Conservation (phyloP, 1,284 basidiomycete species). For the Schizophyllum commune region DNA sequence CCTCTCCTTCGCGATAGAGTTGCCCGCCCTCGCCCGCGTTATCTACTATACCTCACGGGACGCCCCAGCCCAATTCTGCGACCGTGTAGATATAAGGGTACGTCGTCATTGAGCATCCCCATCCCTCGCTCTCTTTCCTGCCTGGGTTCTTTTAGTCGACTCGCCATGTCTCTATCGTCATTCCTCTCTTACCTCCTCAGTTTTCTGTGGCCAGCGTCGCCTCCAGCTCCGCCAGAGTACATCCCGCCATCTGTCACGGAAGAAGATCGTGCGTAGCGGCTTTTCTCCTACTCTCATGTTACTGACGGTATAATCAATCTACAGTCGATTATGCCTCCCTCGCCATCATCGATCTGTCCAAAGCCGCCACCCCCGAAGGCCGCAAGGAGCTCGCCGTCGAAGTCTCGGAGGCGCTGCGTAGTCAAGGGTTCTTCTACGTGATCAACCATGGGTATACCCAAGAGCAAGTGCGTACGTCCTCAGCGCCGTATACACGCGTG, state of each 20-base stretch:
- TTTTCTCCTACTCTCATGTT: too few relatives aligned
- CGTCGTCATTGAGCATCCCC: too few relatives aligned
- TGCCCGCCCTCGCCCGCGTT: too few relatives aligned
- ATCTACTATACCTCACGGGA: too few relatives aligned
- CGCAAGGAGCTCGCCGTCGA: slow-evolving; percentile 37
- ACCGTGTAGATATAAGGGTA: too few relatives aligned
- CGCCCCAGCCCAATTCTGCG: too few relatives aligned
- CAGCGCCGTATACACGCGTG: too few relatives aligned
- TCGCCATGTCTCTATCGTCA: not conserved
- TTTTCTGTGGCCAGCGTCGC: slow-evolving; percentile 1
- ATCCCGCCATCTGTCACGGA: slow-evolving; percentile 6
- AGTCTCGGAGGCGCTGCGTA: slow-evolving; percentile 49
- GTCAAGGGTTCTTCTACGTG: slow-evolving; percentile 57
- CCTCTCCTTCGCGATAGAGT: too few relatives aligned
- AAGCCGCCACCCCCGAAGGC: slow-evolving; percentile 38
- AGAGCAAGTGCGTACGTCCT: slow-evolving; percentile 28
- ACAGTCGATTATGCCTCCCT: slow-evolving; percentile 69
- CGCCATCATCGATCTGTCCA: slow-evolving; percentile 54
- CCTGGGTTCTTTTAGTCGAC: too few relatives aligned
- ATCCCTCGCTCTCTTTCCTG: too few relatives aligned
- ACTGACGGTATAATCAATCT: too few relatives aligned
- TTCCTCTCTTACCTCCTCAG: not conserved
- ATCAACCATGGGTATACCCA: slow-evolving; percentile 48
- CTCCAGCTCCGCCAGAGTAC: slow-evolving; percentile 3
- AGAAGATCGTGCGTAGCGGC: slow-evolving; percentile 3